A percentile compares a stretch with the other conserved stretches of the same genome.
Conservation (phyloP, 169 alveolate genomes). For the Neospora caninum region DNA sequence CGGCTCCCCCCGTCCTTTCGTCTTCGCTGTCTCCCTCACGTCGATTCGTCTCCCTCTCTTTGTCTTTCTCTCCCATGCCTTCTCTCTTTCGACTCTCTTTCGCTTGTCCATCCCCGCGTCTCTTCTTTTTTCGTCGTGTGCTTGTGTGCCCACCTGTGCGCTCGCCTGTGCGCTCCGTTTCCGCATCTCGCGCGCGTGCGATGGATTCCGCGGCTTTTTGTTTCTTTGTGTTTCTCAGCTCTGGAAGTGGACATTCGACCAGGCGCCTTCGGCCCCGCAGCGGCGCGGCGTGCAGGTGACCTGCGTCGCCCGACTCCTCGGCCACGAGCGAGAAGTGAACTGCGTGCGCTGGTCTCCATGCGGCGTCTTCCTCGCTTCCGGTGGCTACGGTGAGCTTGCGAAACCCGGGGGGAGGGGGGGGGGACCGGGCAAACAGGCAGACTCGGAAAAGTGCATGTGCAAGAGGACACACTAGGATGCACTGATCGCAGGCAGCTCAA, state of each 20-base stretch:
- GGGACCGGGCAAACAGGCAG: background rate
- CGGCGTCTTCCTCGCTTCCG: constrained; percentile 87
- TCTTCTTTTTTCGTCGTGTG: background rate
- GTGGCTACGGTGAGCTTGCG: constrained; percentile 86
- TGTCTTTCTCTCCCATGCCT: background rate
- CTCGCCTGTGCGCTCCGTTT: too few species aligned
- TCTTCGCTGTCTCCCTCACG: background rate
- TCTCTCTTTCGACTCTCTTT: background rate
- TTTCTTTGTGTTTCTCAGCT: background rate
- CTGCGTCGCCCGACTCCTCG: constrained; percentile 83
- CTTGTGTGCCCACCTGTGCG: too few species aligned
- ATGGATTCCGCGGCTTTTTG: background rate
- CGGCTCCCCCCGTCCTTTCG: background rate
- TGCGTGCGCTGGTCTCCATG: constrained; percentile 86
- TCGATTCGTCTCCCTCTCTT: background rate
- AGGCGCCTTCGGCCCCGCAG: background rate
- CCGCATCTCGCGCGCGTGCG: background rate
- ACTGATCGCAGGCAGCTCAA: too few species aligned
- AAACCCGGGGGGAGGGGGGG: background rate
- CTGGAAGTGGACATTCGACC: background rate
- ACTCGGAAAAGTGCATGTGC: too few species aligned
- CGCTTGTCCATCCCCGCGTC: background rate
- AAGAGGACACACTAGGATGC: too few species aligned
- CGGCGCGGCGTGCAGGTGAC: constrained; percentile 65
- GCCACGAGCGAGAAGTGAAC: constrained; percentile 90